Evolutionary conservation across 2,329 filamentous ascomycete genomes (phyloP).

Genomic region (Hypoxylon sp.): DNA sequence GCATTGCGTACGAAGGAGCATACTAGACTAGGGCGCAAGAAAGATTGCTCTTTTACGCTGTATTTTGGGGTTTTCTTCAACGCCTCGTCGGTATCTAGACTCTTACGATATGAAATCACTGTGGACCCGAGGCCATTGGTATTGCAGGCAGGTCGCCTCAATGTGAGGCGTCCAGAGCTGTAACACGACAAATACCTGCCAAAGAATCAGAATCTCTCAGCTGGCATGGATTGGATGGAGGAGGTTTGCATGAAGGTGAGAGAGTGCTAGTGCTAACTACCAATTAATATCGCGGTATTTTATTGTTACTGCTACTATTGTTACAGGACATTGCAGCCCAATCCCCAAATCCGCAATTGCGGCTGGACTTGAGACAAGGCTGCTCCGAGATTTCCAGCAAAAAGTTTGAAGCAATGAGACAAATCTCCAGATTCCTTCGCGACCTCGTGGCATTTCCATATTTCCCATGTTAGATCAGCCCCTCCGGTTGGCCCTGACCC

Average conservation of each 20-base stretch:
- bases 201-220: constrained; percentile 14
- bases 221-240: too few relatives aligned
- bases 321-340: constrained; percentile 1
- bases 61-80: constrained; percentile 1
- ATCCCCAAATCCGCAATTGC: constrained; percentile 1
- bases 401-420: constrained; percentile 13
- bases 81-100: constrained; percentile 7
- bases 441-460: constrained; percentile 9
- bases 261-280: too few relatives aligned
- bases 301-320: too few relatives aligned
- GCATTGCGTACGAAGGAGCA: too few relatives aligned
- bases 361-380: constrained; percentile 7
- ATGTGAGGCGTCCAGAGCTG: constrained; percentile 10
- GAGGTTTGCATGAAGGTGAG: constrained; percentile 20
- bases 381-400: constrained; percentile 18
- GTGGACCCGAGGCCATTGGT: constrained; percentile 8
- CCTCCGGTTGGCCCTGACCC: constrained; percentile 21
- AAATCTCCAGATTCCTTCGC: constrained; percentile 16
- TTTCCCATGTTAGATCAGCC: constrained; percentile 19
- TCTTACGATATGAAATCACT: constrained; percentile 20
- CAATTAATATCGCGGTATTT: constrained; percentile 15
- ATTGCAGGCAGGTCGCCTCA: too few relatives aligned
- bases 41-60: constrained; percentile 16
- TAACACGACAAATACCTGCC: constrained; percentile 4
- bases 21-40: too few relatives aligned